Conservation (phyloP, 106 monocot genomes). For the Allium fistulosum region DNA sequence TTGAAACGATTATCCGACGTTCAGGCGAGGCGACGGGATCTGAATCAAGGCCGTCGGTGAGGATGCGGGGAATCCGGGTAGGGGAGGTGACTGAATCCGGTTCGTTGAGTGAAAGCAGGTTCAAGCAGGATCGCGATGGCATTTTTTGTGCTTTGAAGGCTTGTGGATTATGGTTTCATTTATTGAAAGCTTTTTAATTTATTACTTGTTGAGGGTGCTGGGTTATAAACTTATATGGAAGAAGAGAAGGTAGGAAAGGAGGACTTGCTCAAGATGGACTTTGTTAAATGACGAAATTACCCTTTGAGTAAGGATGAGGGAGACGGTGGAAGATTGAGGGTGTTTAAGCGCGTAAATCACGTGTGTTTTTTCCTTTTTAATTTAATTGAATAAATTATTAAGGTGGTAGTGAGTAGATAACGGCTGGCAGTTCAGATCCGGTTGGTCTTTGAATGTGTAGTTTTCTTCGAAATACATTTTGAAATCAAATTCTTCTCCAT, state of each 20-base stretch:
- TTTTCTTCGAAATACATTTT: too few species aligned
- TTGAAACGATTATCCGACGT: conserved; percentile 49
- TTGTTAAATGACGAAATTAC: background rate
- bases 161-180: background rate
- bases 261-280: background rate
- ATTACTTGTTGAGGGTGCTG: background rate
- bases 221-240: background rate
- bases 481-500: too few species aligned
- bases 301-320: conserved; percentile 1
- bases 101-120: conserved; percentile 45
- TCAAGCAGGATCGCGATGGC: conserved; percentile 62
- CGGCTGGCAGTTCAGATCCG: conserved; percentile 8
- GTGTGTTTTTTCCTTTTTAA: background rate
- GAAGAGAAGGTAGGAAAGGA: background rate
- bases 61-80: conserved; percentile 31
- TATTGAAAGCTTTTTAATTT: background rate
- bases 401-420: background rate
- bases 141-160: conserved; percentile 17
- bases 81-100: conserved; percentile 7
- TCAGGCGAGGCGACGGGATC: conserved; percentile 1
- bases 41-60: conserved; percentile 24
- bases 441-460: background rate
- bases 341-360: conserved; percentile 1
- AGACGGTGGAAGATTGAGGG: background rate
- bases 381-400: background rate